Base-by-base conservation (phyloP, 2,329 filamentous ascomycete species). In the Colletotrichum tropicale region DNA sequence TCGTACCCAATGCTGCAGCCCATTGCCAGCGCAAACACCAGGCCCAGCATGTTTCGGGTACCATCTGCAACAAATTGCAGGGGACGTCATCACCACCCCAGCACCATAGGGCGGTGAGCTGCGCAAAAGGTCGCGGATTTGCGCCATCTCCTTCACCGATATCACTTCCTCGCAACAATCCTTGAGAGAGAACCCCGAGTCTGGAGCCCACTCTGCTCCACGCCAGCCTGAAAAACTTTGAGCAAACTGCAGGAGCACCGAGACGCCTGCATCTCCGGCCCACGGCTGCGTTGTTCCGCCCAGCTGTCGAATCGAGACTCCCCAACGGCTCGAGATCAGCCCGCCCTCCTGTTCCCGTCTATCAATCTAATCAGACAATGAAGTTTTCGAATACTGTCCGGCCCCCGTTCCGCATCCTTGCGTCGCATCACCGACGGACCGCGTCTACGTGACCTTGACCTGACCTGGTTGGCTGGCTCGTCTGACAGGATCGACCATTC, bases 41-140 rank as follows among this genome's bases (percentile, higher is more conserved):
- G 32, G 18, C 30, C n/a, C 30, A 36, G 32, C 58, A 62, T 30
- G 66, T 58, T 55, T 66, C n/a, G 62, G 62, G 16, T 48, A 52
- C 64, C 64, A 55, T 55, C 64, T 52, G 38, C 64, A 67, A 34
- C 28, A 26, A 52, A 58, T 61, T 26, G 56, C 64, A 73, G 64
- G 64, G 73, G 28, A 36, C 43, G 18, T 21, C 58, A 65, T 24
- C 43, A 65, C 64, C n/a, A 65, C 64, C 73, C 73, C 28, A n/a
- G 73, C 70, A 36, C 62, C 64, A 60, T 26, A 64, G 43, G 70
- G 73, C 73, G 73, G 73, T 75, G 73, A 75, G 48, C 38, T 58
- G 10, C n/a, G 56, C 56, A 60, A 32, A 68, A n/a, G 36, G 8
- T 28, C 15, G 28, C 65, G 28, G 52, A 24, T 67, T 66, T 58